Evolutionary conservation across 2,329 filamentous ascomycete genomes (phyloP).

Genomic region (Eutypa lata): DNA sequence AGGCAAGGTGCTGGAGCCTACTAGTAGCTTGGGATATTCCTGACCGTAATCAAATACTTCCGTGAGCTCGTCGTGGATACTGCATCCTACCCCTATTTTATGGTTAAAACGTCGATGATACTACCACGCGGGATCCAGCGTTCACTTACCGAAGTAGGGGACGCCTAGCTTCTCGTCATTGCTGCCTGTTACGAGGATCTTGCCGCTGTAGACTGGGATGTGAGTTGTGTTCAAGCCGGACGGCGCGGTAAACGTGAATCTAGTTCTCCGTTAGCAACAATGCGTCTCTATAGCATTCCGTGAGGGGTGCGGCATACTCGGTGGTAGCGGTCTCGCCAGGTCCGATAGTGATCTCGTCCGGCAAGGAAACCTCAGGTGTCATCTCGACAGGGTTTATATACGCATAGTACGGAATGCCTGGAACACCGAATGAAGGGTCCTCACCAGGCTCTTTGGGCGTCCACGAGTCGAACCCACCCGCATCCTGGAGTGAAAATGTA

Average conservation of each 20-base stretch:
- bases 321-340: slow-evolving; percentile 13
- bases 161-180: slow-evolving; percentile 31
- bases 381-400: slow-evolving; percentile 13
- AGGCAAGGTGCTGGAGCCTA: not conserved
- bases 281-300: not conserved
- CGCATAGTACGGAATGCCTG: slow-evolving; percentile 10
- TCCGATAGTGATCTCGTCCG: slow-evolving; percentile 9
- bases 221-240: slow-evolving; percentile 22
- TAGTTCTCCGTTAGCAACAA: not conserved
- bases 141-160: slow-evolving; percentile 27
- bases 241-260: slow-evolving; percentile 18
- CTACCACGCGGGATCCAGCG: no score
- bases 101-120: no score
- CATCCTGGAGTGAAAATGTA: slow-evolving; percentile 25
- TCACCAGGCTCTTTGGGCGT: slow-evolving; percentile 6
- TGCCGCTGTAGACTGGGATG: slow-evolving; percentile 32
- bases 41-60: slow-evolving; percentile 15
- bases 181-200: slow-evolving; percentile 29
- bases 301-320: slow-evolving; percentile 11
- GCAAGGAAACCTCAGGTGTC: slow-evolving; percentile 10
- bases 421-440: slow-evolving; percentile 7
- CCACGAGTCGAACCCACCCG: slow-evolving; percentile 18
- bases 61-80: slow-evolving; percentile 12
- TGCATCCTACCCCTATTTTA: slow-evolving; percentile 13
- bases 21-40: not conserved